phyloP scores from a whole-genome alignment of 371 early-diverging fungal genomes.

The Mucor ambiguus region DNA sequence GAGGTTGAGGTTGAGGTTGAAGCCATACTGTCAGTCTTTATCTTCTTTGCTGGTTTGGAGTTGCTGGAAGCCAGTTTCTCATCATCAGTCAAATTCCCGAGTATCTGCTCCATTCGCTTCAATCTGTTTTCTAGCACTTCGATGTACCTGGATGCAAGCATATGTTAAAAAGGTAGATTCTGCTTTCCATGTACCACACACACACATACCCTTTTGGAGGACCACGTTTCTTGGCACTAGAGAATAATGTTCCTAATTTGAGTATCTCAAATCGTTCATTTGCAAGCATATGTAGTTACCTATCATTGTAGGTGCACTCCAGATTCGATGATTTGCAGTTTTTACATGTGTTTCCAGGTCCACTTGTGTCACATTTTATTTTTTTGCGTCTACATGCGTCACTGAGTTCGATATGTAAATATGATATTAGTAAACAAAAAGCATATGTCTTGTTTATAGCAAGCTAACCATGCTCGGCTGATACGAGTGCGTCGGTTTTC shows the following conservation, averaged over 20 bases:
- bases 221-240: constrained; percentile 52
- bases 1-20: background rate
- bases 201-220: constrained; percentile 58
- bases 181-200: background rate
- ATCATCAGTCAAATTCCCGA: constrained; percentile 38
- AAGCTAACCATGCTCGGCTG: constrained; percentile 45
- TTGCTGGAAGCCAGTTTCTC: background rate
- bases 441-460: too few species aligned
- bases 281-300: constrained; percentile 20
- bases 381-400: constrained; percentile 41
- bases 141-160: constrained; percentile 44
- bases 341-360: constrained; percentile 25
- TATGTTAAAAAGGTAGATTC: background rate
- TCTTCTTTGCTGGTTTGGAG: constrained; percentile 8
- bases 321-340: constrained; percentile 28
- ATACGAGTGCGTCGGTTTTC: constrained; percentile 40
- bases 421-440: background rate
- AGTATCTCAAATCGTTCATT: background rate
- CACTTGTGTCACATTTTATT: constrained; percentile 31
- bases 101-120: constrained; percentile 66
- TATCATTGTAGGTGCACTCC: constrained; percentile 38
- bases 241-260: background rate
- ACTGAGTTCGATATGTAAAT: constrained; percentile 11
- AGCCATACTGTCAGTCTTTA: background rate
- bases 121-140: constrained; percentile 68